Conservation (phyloP, 129 eudicot species). For the Rutidosis leptorrhynchoides region DNA sequence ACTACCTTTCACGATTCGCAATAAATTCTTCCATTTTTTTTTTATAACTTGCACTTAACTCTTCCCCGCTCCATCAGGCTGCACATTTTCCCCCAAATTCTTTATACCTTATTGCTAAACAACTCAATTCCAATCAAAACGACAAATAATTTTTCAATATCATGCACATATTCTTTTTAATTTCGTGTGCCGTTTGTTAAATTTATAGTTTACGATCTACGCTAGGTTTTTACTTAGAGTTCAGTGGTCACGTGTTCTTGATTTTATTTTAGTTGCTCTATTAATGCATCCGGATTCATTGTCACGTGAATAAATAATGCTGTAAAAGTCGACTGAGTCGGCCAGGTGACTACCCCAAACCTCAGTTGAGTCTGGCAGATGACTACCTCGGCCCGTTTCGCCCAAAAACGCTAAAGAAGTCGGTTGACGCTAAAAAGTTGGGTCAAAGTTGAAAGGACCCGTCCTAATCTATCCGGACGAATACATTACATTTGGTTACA, state of each 20-base stretch:
- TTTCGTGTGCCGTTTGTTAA: background rate
- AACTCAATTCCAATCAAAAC: conserved; percentile 22
- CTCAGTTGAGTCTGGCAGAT: too few species aligned
- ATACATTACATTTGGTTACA: too few species aligned
- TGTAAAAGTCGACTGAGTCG: too few species aligned
- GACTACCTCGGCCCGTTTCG: too few species aligned
- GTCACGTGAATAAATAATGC: background rate
- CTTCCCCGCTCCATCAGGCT: conserved; percentile 17
- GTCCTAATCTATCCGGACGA: too few species aligned
- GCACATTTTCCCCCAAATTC: conserved; percentile 27
- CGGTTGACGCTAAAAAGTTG: too few species aligned
- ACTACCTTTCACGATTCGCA: conserved; percentile 30
- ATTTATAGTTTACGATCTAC: conserved; percentile 16
- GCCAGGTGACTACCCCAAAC: too few species aligned
- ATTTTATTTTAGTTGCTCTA: conserved; percentile 4
- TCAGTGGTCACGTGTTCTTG: conserved; percentile 25
- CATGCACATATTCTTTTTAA: background rate
- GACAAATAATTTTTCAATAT: background rate
- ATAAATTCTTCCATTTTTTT: conserved; percentile 19
- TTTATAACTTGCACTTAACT: conserved; percentile 17
- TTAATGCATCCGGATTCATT: background rate
- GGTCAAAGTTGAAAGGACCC: too few species aligned
- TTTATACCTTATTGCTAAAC: background rate
- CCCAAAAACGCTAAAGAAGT: too few species aligned
- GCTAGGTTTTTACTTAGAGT: background rate